Conservation (phyloP, 345 rosid species). For the Aquilaria sinensis region DNA sequence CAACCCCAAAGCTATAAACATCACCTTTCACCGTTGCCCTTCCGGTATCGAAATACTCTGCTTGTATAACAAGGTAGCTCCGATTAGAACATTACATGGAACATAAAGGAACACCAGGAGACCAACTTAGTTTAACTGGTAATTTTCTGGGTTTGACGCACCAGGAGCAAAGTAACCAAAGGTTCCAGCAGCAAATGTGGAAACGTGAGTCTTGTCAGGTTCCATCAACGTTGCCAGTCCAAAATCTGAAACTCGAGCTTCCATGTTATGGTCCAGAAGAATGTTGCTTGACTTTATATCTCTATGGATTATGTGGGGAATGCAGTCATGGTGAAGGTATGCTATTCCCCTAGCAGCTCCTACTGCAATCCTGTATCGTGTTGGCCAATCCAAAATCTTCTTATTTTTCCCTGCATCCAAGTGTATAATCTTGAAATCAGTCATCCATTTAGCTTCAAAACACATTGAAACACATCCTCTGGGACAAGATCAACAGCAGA, state of each 20-base stretch:
- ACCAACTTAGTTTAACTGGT: not conserved
- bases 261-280: slow-evolving; percentile 76
- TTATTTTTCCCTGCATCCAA: slow-evolving; percentile 39
- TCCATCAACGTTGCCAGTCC: slow-evolving; percentile 82
- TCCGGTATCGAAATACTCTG: slow-evolving; percentile 82
- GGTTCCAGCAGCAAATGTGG: slow-evolving; percentile 77
- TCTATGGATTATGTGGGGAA: slow-evolving; percentile 85
- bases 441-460: not conserved
- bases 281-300: slow-evolving; percentile 84
- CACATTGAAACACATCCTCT: too few relatives aligned
- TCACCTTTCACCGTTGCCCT: slow-evolving; percentile 80
- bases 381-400: slow-evolving; percentile 50
- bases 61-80: not conserved
- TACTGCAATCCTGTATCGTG: slow-evolving; percentile 60
- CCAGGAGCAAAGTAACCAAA: slow-evolving; percentile 90
- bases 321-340: slow-evolving; percentile 85
- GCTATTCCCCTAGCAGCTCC: slow-evolving; percentile 89
- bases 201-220: slow-evolving; percentile 78
- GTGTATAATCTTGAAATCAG: not conserved
- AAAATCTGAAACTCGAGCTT: slow-evolving; percentile 79
- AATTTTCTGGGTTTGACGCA: slow-evolving; percentile 9
- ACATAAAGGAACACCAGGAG: slow-evolving; percentile 1
- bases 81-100: not conserved
- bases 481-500: too few relatives aligned
- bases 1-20: slow-evolving; percentile 85